Evolutionary conservation across 169 alveolate genomes (phyloP).

Genomic region (Theileria parva): DNA sequence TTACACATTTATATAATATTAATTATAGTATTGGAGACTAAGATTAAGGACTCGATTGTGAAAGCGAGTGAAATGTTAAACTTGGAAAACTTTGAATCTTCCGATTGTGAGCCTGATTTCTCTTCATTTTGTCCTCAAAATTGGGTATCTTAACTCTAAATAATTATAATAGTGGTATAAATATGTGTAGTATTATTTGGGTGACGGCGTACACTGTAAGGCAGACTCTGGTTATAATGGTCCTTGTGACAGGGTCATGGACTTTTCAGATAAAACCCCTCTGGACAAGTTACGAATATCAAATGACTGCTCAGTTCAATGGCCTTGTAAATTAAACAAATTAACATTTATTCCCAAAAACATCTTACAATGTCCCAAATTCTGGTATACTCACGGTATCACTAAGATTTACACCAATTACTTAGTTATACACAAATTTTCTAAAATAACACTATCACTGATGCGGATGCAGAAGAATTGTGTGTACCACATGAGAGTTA

Average conservation of each 20-base stretch:
- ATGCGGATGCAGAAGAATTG: conserved; percentile 3
- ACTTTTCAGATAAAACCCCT: conserved; percentile 57
- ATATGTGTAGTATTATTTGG: conserved; percentile 32
- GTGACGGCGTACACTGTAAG: conserved; percentile 61
- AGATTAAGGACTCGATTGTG: conserved; percentile 47
- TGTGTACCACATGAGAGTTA: conserved; percentile 69
- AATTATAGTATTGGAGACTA: conserved; percentile 53
- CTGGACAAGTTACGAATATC: conserved; percentile 63
- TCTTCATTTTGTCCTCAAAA: conserved; percentile 75
- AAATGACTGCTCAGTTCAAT: conserved; percentile 59
- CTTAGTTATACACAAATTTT: background rate
- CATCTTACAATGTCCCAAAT: conserved; percentile 56
- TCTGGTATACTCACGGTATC: conserved; percentile 46
- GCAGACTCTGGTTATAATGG: conserved; percentile 65
- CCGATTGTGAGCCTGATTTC: conserved; percentile 68
- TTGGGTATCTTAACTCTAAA: conserved; percentile 57
- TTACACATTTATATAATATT: background rate
- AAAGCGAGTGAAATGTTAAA: conserved; percentile 61
- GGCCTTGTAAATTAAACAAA: conserved; percentile 69
- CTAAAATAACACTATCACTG: background rate
- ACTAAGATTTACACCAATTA: background rate
- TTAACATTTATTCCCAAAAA: conserved; percentile 16
- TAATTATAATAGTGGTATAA: conserved; percentile 1
- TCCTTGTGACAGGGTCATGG: conserved; percentile 63
- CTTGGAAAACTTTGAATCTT: conserved; percentile 56